phyloP scores from a whole-genome alignment of 148 eudicot genomes.

The Drosera capensis region DNA sequence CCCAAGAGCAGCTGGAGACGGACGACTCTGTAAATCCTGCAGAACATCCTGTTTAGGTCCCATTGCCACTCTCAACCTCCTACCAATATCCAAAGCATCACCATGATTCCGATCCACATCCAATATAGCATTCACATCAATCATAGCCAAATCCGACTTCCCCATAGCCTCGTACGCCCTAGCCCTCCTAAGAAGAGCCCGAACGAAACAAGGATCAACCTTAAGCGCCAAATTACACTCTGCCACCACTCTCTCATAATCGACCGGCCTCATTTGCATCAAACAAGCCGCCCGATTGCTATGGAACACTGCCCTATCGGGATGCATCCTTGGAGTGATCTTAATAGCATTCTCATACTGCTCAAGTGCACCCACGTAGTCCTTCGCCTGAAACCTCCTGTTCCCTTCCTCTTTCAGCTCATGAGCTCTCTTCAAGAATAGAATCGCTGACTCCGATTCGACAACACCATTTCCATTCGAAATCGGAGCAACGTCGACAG shows the following conservation, averaged over 20 bases:
- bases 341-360: constrained; percentile 81
- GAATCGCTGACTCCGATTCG: constrained; percentile 51
- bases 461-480: constrained; percentile 27
- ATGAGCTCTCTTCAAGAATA: constrained; percentile 65
- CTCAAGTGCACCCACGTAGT: constrained; percentile 60
- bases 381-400: constrained; percentile 53
- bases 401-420: constrained; percentile 90
- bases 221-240: constrained; percentile 80
- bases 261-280: constrained; percentile 92
- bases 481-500: constrained; percentile 12
- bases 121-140: constrained; percentile 52
- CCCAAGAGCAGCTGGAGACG: constrained; percentile 85
- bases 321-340: constrained; percentile 59
- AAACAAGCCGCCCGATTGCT: constrained; percentile 91
- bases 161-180: constrained; percentile 71
- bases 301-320: constrained; percentile 80
- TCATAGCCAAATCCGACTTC: constrained; percentile 67
- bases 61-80: constrained; percentile 36
- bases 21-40: constrained; percentile 73
- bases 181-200: constrained; percentile 79
- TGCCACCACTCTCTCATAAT: constrained; percentile 51
- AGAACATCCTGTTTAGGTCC: constrained; percentile 55
- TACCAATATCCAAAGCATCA: constrained; percentile 62
- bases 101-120: constrained; percentile 50
- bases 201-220: constrained; percentile 60